A percentile compares a stretch with the other conserved stretches of the same genome.
Conservation (phyloP, 2,329 filamentous ascomycete species). For the Volutella citrinella region DNA sequence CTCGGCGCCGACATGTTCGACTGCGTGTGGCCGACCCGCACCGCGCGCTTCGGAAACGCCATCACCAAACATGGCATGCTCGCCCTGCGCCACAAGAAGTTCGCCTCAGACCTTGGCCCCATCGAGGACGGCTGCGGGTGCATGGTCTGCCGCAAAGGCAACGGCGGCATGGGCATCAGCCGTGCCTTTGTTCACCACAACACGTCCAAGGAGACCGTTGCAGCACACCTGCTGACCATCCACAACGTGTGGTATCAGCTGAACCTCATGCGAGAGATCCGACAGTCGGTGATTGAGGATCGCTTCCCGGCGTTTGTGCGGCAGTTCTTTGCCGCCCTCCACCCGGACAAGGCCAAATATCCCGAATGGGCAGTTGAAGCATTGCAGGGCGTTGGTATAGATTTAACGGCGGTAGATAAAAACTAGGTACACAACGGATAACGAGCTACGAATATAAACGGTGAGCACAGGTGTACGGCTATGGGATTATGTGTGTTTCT, state of each 20-base stretch:
- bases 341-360: slow-evolving; percentile 61
- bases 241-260: slow-evolving; percentile 96
- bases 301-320: slow-evolving; percentile 74
- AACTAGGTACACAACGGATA: neutral
- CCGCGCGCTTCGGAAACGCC: slow-evolving; percentile 93
- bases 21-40: slow-evolving; percentile 97
- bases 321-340: slow-evolving; percentile 73
- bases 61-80: slow-evolving; percentile 79
- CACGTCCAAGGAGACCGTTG: slow-evolving; percentile 89
- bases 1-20: slow-evolving; percentile 99
- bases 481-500: slow-evolving; percentile 17
- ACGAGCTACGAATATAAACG: neutral
- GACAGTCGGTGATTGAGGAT: slow-evolving; percentile 79
- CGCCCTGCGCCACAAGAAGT: slow-evolving; percentile 76
- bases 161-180: slow-evolving; percentile 77
- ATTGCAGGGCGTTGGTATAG: slow-evolving; percentile 73
- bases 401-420: slow-evolving; percentile 38
- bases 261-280: slow-evolving; percentile 71
- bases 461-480: too few relatives aligned
- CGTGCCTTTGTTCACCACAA: slow-evolving; percentile 90
- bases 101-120: slow-evolving; percentile 75
- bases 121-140: slow-evolving; percentile 83
- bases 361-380: slow-evolving; percentile 85
- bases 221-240: slow-evolving; percentile 80
- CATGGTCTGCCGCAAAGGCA: slow-evolving; percentile 64